phyloP scores from a whole-genome alignment of 2,329 filamentous ascomycete species.

The Calonectria montana region DNA sequence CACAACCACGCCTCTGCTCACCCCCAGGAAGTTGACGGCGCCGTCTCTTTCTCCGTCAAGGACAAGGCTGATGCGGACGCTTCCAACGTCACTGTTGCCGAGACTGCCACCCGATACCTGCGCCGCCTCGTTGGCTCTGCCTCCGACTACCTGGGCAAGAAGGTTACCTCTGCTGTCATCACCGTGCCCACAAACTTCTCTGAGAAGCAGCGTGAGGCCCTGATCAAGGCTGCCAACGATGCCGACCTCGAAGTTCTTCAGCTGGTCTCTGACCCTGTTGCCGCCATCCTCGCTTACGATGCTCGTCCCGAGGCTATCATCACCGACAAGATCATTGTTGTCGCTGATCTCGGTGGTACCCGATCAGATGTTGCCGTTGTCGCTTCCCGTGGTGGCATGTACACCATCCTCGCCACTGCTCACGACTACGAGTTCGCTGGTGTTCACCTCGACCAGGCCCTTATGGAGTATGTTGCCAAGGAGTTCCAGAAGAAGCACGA shows the following conservation, averaged over 20 bases:
- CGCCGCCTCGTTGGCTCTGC: conserved; percentile 85
- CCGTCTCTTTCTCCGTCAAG: conserved; percentile 84
- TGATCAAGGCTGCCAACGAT: conserved; percentile 80
- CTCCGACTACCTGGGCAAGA: conserved; percentile 91
- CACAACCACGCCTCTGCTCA: conserved; percentile 95
- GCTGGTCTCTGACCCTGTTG: conserved; percentile 90
- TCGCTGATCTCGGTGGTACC: conserved; percentile 92
- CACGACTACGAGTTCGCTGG: conserved; percentile 97
- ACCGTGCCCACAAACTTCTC: conserved; percentile 94
- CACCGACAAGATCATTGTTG: conserved; percentile 89
- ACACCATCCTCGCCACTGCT: conserved; percentile 91
- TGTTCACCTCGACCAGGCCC: conserved; percentile 85
- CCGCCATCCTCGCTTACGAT: conserved; percentile 91
- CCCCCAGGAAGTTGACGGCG: conserved; percentile 78
- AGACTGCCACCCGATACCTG: conserved; percentile 87
- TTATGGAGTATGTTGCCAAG: conserved; percentile 97
- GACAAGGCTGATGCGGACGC: conserved; percentile 75
- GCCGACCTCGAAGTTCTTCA: conserved; percentile 92
- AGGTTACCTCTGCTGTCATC: conserved; percentile 94
- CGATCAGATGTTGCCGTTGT: conserved; percentile 92
- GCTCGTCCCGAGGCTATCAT: conserved; percentile 80
- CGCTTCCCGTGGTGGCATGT: conserved; percentile 93
- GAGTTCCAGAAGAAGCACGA: conserved; percentile 98
- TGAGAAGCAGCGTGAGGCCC: conserved; percentile 85
- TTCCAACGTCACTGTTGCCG: conserved; percentile 80